These are phyloP conservation scores for Eutrema heterophyllum DNA, from an alignment of 345 rosid species.

Conservation along the genomic window DNA sequence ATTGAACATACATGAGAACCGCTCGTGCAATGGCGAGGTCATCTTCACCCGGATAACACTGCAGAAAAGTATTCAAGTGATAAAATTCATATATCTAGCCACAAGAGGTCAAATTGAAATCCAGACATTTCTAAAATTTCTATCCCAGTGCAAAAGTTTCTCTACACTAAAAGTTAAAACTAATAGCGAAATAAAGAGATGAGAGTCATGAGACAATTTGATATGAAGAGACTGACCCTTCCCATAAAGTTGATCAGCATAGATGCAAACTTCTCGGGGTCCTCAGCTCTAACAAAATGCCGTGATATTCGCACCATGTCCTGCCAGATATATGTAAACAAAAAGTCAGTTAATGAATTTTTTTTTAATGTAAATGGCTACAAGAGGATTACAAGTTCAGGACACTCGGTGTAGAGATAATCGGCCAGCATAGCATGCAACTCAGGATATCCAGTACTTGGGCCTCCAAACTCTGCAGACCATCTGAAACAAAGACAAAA, in stretches of 20 bases:
- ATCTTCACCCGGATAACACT: constrained; percentile 99
- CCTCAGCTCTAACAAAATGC: constrained; percentile 86
- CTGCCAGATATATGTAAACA: constrained; percentile 39
- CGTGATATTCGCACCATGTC: constrained; percentile 79
- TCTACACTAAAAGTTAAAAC: background rate
- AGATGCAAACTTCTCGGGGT: constrained; percentile 66
- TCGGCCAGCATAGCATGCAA: constrained; percentile 85
- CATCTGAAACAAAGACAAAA: constrained; percentile 50
- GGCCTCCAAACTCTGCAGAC: constrained; percentile 82
- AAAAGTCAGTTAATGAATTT: background rate
- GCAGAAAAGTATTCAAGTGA: constrained; percentile 28
- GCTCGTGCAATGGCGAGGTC: constrained; percentile 89
- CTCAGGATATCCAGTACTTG: constrained; percentile 62
- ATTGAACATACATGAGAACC: constrained; percentile 68
- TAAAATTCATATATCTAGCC: background rate
- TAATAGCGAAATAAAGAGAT: background rate
- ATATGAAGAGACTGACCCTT: constrained; percentile 50
- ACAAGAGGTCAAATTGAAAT: background rate
- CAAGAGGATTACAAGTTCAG: constrained; percentile 64
- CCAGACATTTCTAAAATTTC: background rate
- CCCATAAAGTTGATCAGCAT: constrained; percentile 77
- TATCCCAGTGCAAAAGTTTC: background rate
- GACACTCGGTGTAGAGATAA: constrained; percentile 79
- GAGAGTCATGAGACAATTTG: background rate
- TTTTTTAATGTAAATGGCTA: background rate